Conservation (phyloP, 176 grass and related monocot species). For the Carex littledalei region DNA sequence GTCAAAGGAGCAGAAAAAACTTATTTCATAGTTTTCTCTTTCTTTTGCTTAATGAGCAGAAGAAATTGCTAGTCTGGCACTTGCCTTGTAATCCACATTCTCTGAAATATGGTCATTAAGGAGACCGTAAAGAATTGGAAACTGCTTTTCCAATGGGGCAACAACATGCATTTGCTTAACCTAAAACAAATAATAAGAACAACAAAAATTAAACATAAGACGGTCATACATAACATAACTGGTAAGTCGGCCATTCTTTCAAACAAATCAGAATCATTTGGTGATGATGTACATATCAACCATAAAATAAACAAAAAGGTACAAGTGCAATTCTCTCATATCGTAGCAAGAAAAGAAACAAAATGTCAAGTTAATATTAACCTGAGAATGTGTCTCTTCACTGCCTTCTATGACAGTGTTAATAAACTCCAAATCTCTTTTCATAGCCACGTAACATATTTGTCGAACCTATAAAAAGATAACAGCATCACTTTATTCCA, state of each 20-base stretch:
- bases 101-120: conserved; percentile 84
- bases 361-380: conserved; percentile 21
- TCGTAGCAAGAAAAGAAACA: not conserved
- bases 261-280: not conserved
- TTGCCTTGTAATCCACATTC: conserved; percentile 91
- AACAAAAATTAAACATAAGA: not conserved
- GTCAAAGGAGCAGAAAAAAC: not conserved
- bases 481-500: conserved; percentile 20
- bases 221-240: not conserved
- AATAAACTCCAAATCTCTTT: conserved; percentile 89
- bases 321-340: not conserved
- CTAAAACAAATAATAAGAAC: conserved; percentile 33
- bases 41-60: not conserved
- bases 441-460: conserved; percentile 95
- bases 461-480: conserved; percentile 69
- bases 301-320: not conserved
- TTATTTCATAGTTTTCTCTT: not conserved
- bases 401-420: conserved; percentile 93
- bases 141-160: conserved; percentile 83
- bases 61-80: conserved; percentile 13
- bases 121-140: conserved; percentile 73
- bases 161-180: conserved; percentile 94
- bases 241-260: not conserved
- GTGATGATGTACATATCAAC: not conserved
- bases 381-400: conserved; percentile 93